phyloP scores from a whole-genome alignment of 768 basidiomycete species.

The Pluteus cervinus region DNA sequence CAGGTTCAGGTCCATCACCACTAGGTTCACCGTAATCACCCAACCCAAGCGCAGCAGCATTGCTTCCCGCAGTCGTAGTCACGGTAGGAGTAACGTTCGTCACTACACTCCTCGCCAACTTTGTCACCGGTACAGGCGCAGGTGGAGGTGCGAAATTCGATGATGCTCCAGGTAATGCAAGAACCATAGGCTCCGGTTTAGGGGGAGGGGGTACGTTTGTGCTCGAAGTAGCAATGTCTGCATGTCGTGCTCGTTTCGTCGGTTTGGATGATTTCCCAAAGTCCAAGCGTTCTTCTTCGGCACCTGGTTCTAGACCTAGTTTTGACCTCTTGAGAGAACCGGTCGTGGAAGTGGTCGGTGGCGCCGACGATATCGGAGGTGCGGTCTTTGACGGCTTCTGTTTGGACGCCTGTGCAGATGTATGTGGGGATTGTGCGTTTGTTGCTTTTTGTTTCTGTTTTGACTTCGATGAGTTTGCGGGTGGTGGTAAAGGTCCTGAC shows the following conservation, averaged over 20 bases:
- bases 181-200: constrained; percentile 1
- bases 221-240: no score
- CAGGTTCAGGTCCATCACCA: constrained; percentile 5
- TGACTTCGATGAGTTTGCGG: no score
- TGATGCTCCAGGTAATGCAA: constrained; percentile 7
- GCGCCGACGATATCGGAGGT: constrained; percentile 8
- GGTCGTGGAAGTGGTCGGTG: constrained; percentile 6
- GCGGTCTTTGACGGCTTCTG: constrained; percentile 6
- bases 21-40: not conserved
- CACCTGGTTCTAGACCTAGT: constrained; percentile 19
- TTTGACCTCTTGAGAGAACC: constrained; percentile 18
- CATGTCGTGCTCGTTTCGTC: constrained; percentile 3
- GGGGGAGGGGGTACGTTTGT: not conserved
- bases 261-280: constrained; percentile 37
- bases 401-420: not conserved
- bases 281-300: constrained; percentile 42
- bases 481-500: constrained; percentile 3
- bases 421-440: not conserved
- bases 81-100: not conserved
- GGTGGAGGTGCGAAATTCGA: constrained; percentile 5
- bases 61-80: not conserved
- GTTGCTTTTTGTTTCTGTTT: no score
- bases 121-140: no score
- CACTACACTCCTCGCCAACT: no score
- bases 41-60: not conserved